Evolutionary conservation across 768 basidiomycete species (phyloP), one percentile per base, ranked within the genome.

Genomic region (Fomitopsis pulvina): DNA sequence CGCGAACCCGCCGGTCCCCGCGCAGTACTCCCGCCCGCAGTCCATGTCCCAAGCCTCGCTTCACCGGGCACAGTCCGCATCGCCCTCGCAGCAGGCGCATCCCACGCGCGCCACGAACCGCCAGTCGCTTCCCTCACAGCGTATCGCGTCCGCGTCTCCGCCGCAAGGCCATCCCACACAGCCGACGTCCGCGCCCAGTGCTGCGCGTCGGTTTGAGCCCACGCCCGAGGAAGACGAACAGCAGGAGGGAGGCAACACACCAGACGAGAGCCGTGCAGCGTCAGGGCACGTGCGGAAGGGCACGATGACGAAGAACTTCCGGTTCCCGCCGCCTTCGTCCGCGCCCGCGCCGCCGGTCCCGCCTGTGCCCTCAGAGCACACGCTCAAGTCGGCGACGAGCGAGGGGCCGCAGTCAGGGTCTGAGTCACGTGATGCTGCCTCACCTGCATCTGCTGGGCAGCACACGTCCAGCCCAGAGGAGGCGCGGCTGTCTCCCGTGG

Each of bases 11-110:
- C 74, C 79, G 0, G 64, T 80, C 2, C 66, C 57, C 40, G 45
- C 60, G 2, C 47, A 62, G 24, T 57, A 72, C 67, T 68, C 71
- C 43, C 76, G 86, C 4, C 80, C 84, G 0, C 83, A 85, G 53
- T 88, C 87, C 20, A 85, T 90, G 81, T 89, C 87, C 0, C 83
- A 86, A 64, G 77, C 79, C 2, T 71, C 75, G 24, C 67, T 80
- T 1, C 71, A 73, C 16, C 65, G 79, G 4, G 60, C 73, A 12
- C 59, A 56, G 5, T 67, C 48, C 57, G 61, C 57, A 45, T 64
- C 63, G n/a, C 53, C 58, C 24, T 53, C 62, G 29, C 57, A 60
- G 45, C 50, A 68, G 60, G 62, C 71, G 56, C 54, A 58, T 55
- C 34, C 34, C 34, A 51, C 57, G 28, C 55, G 53, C 25, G 65